Base-by-base conservation (phyloP, 495 filamentous ascomycete genomes). In the Aspergillus bridgeri region DNA sequence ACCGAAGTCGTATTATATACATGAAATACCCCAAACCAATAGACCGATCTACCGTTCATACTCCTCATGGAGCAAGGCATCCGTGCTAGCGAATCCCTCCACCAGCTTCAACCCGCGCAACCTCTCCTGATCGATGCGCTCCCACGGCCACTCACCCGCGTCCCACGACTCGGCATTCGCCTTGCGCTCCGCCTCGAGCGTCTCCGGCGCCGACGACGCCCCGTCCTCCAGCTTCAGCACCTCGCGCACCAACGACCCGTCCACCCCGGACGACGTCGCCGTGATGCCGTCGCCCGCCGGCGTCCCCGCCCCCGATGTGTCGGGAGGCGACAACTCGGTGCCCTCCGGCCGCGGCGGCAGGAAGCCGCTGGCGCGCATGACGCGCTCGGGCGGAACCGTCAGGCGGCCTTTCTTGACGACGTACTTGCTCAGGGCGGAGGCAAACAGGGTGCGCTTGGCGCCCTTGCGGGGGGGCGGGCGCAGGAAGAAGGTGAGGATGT, bases 351-450 rank as follows among this genome's bases (percentile, higher is more conserved):
- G 60, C 9, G 63, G 53, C 17, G 77, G 73, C 19, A 98, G 74
- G 65, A 96, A 72, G 9, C 84, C 83, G 42, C 83, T 83, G 42
- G 86, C 80, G 47, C 81, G 73, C 15, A 97, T 75, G 13, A 94
- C 79, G 27, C 88, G 75, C 69, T 93, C 91, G 6, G 93, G 91
- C 42, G 90, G 81, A 6, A 97, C 82, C 6, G 93, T 98, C 60
- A 92, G 73, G 18, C 94, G 77, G 0, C 92, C 92, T 64, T 89
- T 83, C 76, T 97, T 97, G 64, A 91, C 87, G 2, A 96, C 92
- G 66, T 95, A 97, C 75, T 95, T 93, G 62, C 84, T 87, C 15
- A 97, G 62, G 5, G 83, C 87, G 3, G 85, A 87, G 1, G 92
- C 92, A 59, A 88, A 84, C 33, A 97, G 78, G 21, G 75, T 75